Conservation (phyloP, 1,139 yeast genomes). For the Meyerozyma guilliermondii region DNA sequence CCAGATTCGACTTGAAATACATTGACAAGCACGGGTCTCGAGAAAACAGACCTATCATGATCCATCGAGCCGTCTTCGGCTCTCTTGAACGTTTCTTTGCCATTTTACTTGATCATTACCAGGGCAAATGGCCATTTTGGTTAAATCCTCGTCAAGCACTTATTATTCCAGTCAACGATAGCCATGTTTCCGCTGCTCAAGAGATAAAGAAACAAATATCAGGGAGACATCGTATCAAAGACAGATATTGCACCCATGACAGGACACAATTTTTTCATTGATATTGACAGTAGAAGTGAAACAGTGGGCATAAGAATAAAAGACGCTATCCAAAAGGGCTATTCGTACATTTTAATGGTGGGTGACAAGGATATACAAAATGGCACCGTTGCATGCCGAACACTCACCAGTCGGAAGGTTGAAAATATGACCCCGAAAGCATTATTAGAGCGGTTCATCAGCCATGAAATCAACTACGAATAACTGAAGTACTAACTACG, state of each 20-base stretch:
- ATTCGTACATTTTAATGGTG: slow-evolving; percentile 72
- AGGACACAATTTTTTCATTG: slow-evolving; percentile 65
- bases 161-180: slow-evolving; percentile 70
- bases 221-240: slow-evolving; percentile 38
- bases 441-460: slow-evolving; percentile 43
- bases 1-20: slow-evolving; percentile 72
- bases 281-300: slow-evolving; percentile 68
- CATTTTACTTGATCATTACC: slow-evolving; percentile 80
- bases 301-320: slow-evolving; percentile 78
- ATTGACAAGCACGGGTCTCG: slow-evolving; percentile 46
- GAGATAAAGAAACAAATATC: slow-evolving; percentile 42
- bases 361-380: slow-evolving; percentile 80
- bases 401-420: slow-evolving; percentile 51
- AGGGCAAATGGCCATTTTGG: slow-evolving; percentile 99
- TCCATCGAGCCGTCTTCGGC: slow-evolving; percentile 94
- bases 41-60: slow-evolving; percentile 72
- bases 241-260: slow-evolving; percentile 46
- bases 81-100: slow-evolving; percentile 92
- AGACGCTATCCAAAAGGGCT: slow-evolving; percentile 72
- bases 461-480: slow-evolving; percentile 44
- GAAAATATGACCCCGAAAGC: slow-evolving; percentile 41
- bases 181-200: slow-evolving; percentile 52
- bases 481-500: slow-evolving; percentile 28
- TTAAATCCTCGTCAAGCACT: slow-evolving; percentile 90
- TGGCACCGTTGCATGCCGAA: slow-evolving; percentile 62